Evolutionary conservation across 768 basidiomycete species (phyloP).

Genomic region (Trametes coccinea): DNA sequence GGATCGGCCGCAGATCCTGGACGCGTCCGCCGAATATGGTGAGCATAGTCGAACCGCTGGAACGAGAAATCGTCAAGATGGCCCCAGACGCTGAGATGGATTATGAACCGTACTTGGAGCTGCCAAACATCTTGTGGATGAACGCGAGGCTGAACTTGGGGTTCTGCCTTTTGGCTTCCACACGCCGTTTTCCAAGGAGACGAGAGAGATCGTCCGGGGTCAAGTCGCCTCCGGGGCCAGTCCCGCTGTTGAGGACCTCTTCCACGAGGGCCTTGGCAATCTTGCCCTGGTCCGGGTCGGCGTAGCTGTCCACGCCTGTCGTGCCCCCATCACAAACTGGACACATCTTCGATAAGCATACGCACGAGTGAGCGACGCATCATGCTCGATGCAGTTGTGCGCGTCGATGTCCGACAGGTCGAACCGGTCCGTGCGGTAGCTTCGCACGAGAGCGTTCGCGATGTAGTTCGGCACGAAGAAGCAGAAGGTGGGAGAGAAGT

Average conservation of each 20-base stretch:
- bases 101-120: conserved; percentile 55
- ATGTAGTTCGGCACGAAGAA: conserved; percentile 63
- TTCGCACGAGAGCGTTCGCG: conserved; percentile 57
- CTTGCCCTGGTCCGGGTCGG: conserved; percentile 54
- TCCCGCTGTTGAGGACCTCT: conserved; percentile 57
- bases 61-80: not conserved
- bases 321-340: conserved; percentile 26
- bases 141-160: conserved; percentile 52
- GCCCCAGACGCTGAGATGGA: not conserved
- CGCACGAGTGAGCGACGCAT: conserved; percentile 55
- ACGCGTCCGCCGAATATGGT: conserved; percentile 67
- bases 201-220: conserved; percentile 60
- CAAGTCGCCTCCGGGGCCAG: conserved; percentile 51
- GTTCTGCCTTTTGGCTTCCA: conserved; percentile 54
- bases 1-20: conserved; percentile 51
- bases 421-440: conserved; percentile 58
- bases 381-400: conserved; percentile 78
- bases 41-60: conserved; percentile 62
- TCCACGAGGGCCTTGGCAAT: conserved; percentile 49
- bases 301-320: conserved; percentile 49
- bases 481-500: conserved; percentile 70
- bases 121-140: conserved; percentile 65
- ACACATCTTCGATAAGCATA: conserved; percentile 35
- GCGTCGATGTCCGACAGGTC: conserved; percentile 67
- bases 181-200: conserved; percentile 61